These are phyloP conservation scores for Elsinoe arachidis DNA, from an alignment of 2,329 filamentous ascomycete genomes.

Conservation along the genomic window DNA sequence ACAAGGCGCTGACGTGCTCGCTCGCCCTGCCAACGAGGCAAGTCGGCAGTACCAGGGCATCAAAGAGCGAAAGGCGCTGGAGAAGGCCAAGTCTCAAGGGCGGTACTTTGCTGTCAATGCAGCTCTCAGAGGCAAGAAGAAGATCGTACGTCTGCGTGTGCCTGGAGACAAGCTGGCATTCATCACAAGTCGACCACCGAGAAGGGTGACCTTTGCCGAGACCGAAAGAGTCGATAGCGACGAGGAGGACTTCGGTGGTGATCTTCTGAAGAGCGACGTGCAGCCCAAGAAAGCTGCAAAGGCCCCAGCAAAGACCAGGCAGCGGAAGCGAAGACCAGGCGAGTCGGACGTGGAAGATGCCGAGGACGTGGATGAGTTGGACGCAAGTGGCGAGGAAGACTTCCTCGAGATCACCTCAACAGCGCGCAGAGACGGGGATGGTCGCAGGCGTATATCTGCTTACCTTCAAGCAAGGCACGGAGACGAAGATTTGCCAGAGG, in stretches of 20 bases:
- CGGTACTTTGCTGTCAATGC: constrained; percentile 39
- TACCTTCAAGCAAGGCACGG: constrained; percentile 36
- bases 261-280: constrained; percentile 31
- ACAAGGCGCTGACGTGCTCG: constrained; percentile 19
- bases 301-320: neutral
- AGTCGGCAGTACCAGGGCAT: constrained; percentile 41
- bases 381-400: constrained; percentile 27
- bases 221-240: constrained; percentile 15
- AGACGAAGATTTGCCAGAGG: constrained; percentile 35
- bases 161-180: constrained; percentile 29
- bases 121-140: constrained; percentile 37
- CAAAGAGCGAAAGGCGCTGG: constrained; percentile 33
- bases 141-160: constrained; percentile 34
- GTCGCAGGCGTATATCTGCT: constrained; percentile 26
- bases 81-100: constrained; percentile 35
- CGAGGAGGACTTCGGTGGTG: constrained; percentile 20
- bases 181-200: constrained; percentile 27
- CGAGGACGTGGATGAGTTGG: constrained; percentile 16
- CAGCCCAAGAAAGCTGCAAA: constrained; percentile 1
- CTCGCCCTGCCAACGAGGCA: constrained; percentile 33
- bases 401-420: constrained; percentile 18
- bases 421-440: constrained; percentile 6
- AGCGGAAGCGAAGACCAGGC: neutral
- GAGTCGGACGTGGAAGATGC: constrained; percentile 23
- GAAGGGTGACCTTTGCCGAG: constrained; percentile 16